Evolutionary conservation across 176 grass and related monocot species (phyloP).

Genomic region (Bothriochloa decipiens): DNA sequence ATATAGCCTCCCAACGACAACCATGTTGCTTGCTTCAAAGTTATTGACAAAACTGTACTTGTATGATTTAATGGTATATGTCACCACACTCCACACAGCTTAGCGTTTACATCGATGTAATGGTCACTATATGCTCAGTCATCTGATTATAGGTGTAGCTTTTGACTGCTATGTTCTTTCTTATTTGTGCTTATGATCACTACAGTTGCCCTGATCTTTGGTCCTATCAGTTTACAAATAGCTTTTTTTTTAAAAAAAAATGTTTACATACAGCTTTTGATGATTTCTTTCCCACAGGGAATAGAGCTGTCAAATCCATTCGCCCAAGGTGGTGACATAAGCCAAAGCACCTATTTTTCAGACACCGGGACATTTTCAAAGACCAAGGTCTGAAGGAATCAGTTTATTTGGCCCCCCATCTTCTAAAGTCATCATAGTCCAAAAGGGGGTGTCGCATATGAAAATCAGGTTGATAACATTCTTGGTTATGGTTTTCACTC

Average conservation of each 20-base stretch:
- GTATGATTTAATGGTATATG: not conserved
- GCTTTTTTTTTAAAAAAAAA: not conserved
- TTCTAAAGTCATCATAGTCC: not conserved
- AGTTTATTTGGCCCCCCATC: not conserved
- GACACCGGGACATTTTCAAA: conserved; percentile 69
- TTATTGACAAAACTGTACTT: not conserved
- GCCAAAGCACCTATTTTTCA: conserved; percentile 75
- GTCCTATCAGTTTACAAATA: not conserved
- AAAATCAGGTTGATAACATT: not conserved
- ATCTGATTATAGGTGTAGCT: not conserved
- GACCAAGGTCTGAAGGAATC: conserved; percentile 45
- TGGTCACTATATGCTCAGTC: not conserved
- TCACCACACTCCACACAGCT: not conserved
- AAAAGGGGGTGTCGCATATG: not conserved
- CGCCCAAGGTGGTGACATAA: conserved; percentile 51
- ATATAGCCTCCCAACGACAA: too few species aligned
- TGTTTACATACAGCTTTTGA: not conserved
- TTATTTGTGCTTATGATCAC: not conserved
- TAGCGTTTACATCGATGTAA: not conserved
- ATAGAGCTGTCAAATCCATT: conserved; percentile 75
- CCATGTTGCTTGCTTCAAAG: not conserved
- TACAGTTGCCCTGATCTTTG: not conserved
- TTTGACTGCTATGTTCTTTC: not conserved
- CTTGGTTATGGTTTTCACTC: conserved; percentile 12
- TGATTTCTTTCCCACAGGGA: conserved; percentile 41